Evolutionary conservation across 2,329 filamentous ascomycete genomes (phyloP), one percentile per base, ranked within the genome.

Genomic region (Colletotrichum siamense): DNA sequence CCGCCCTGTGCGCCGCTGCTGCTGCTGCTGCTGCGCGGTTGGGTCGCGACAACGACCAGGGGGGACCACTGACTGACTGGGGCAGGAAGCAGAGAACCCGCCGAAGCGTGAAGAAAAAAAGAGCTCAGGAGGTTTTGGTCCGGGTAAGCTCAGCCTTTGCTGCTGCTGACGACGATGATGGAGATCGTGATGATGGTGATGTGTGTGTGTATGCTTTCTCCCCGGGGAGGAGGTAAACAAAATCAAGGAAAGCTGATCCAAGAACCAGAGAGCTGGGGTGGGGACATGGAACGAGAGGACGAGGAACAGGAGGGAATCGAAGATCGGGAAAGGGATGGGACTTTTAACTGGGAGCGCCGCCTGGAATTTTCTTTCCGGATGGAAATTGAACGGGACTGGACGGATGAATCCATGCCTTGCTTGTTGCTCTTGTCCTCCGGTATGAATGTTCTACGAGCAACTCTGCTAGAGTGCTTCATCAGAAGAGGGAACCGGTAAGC

Each of bases 81-180:
- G 69, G 49, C 39, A 49, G 16, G 8, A 49, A 49, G 39, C 18
- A 49, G 3, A 49, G 39, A 49, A 49, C 39, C 39, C 39, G 18
- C 39, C 39, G 39, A 44, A n/a, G 39, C 39, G 9, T 49, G 39
- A 49, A 49, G 39, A n/a, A 49, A n/a, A 44, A n/a, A 13, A 22
- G 44, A 26, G 26, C n/a, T 30, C 16, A 67, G 75, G 75, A 77
- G 75, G 71, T 34, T 77, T 75, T 77, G 75, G 30, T 77, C 75
- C 75, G 75, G 59, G 12, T 15, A 24, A 10, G 59, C 39, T 30
- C 30, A 34, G 36, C 36, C 36, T 39, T 39, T 39, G 36, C 36
- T 39, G 36, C 36, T 39, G 36, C 36, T 39, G 36, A 18, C 36
- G 16, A 39, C 2, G 61, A 61, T 62, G 59, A 57, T 57, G 44